Conservation (phyloP, 306 rosid genomes). For the Inga laurina region DNA sequence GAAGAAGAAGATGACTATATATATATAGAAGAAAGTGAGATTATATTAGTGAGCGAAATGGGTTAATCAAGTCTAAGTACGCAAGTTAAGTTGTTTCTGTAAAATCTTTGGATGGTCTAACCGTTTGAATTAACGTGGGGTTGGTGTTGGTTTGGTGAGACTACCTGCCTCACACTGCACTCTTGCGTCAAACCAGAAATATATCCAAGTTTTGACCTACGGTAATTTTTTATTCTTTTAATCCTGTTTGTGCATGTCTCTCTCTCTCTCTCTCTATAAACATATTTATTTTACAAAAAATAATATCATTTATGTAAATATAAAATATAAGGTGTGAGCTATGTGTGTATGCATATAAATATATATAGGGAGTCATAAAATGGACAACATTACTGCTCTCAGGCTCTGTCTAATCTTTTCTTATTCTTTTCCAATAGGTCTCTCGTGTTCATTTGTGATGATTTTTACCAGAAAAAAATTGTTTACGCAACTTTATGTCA, state of each 20-base stretch:
- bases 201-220: not conserved
- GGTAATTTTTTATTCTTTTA: not conserved
- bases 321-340: not conserved
- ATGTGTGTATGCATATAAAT: not conserved
- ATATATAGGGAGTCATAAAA: not conserved
- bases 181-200: not conserved
- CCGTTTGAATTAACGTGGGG: constrained; percentile 39
- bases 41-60: constrained; percentile 15
- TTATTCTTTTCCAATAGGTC: not conserved
- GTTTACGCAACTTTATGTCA: too few relatives aligned
- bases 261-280: not conserved
- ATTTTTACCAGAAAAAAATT: too few relatives aligned
- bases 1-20: not conserved
- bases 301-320: not conserved
- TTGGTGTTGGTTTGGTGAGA: constrained; percentile 60
- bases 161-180: not conserved
- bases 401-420: not conserved
- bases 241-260: not conserved
- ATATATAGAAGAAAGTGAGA: constrained; percentile 19
- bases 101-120: constrained; percentile 58
- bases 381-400: too few relatives aligned
- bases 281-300: not conserved
- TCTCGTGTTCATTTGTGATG: too few relatives aligned
- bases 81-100: constrained; percentile 7
- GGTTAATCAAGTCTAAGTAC: constrained; percentile 51